Base-by-base conservation (phyloP, 768 basidiomycete genomes). In the Tubosaeta sp. region DNA sequence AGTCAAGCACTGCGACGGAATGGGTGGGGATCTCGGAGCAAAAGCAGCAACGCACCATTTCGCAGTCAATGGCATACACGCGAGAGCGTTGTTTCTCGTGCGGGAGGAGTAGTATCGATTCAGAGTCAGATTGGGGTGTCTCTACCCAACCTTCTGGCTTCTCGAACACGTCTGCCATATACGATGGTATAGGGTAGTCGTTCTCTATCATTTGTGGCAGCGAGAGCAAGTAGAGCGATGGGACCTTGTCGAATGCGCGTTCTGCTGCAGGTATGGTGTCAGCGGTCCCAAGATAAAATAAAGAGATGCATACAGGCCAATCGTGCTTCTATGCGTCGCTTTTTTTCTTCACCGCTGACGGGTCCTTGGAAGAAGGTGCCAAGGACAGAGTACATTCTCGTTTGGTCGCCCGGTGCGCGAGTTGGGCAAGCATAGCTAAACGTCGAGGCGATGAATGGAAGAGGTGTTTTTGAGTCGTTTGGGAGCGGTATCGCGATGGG, bases 401-500 rank as follows among this genome's bases (percentile, higher is more conserved):
- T 84, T 47, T 78, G 76, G 58, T 97, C 95, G 1, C 95, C 96
- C 0, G 94, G 94, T 1, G 94, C 94, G 18, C 87, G 82, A 0
- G 94, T 94, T 0, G 94, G 95, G 56, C 89, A 91, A 13, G 91
- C 93, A 71, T 96, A 91, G 51, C 88, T 90, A 72, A 97, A 99
- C 5, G 79, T 90, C 30, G 73, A 86, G 35, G 80, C 80, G 53
- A 83, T 86, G 71, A 80, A 97, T 3, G 82, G 83, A 21, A 84
- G 71, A 22, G 65, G 72, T 1, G 74, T 68, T 18, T 57, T 58
- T 40, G 69, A 67, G 19, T 59, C 60, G 22, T 61, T 34, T 34
- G 67, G 71, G 40, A 69, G 64, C 0, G 76, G 74, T 46, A 79
- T 70, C 12, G 72, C 59, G 35, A 86, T 70, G 0, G 86, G 85